Base-by-base conservation (phyloP, 2,329 filamentous ascomycete species). In the Colletotrichum gloeosporioides region DNA sequence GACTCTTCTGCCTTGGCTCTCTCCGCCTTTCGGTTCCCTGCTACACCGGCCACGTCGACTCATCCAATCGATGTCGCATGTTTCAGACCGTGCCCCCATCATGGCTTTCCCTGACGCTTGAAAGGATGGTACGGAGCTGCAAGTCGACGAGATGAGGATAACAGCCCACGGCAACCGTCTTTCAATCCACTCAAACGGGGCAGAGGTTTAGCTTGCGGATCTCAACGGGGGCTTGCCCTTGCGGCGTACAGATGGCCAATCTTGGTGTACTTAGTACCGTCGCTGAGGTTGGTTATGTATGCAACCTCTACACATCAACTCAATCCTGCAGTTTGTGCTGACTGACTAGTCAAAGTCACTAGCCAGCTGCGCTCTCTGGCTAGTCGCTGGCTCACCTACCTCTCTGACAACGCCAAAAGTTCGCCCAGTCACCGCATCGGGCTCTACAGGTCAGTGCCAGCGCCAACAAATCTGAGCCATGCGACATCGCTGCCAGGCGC, bases 11-110 rank as follows among this genome's bases (percentile, higher is more conserved):
- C 67, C 34, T 69, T 55, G 39, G n/a, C 59, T 53, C 16, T 27
- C 10, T 18, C 36, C 49, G 68, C 8, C 73, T 34, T 68, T 39
- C 63, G 8, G n/a, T 27, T 31, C 57, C 55, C 27, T 68, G 63
- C 64, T 62, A 66, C 29, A 55, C 69, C n/a, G 55, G n/a, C 57
- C 27, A 25, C 53, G 22, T 25, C 18, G 18, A 39, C 62, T 34
- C 57, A 44, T 76, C 73, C 64, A 73, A 76, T 73, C 22, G 57
- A 73, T 64, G 70, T 22, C 36, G 64, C 70, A 64, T 73, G 64
- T 76, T 73, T 69, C 73, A 69, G 32, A 53, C 64, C 57, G 70
- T 73, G 73, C 69, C 69, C 64, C 57, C 27, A 13, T 59, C 57
- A 64, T 49, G 64, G 64, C 61, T 31, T 62, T 44, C 68, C 39